Evolutionary conservation across 1,284 basidiomycete species (phyloP).

Genomic region (Ceratobasidium sp.): DNA sequence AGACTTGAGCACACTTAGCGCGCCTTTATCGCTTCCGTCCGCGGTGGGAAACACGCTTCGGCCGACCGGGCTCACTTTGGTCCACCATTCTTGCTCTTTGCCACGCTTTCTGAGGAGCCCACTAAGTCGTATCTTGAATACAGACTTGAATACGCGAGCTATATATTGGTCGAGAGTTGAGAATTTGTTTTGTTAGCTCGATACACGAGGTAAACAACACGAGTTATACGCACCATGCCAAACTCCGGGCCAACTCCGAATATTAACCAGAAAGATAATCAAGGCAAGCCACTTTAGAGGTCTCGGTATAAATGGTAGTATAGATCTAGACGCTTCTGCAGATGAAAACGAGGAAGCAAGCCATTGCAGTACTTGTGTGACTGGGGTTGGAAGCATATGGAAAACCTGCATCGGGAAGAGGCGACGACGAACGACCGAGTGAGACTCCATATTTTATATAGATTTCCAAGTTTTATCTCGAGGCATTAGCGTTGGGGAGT

Average conservation of each 20-base stretch:
- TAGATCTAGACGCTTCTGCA: conserved; percentile 36
- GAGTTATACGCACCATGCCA: conserved; percentile 49
- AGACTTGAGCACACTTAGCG: conserved; percentile 27
- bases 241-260: conserved; percentile 48
- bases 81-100: conserved; percentile 4
- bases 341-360: conserved; percentile 25
- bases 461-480: background rate
- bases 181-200: too few species aligned
- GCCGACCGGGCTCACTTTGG: conserved; percentile 14
- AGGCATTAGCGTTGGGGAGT: conserved; percentile 39
- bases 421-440: conserved; percentile 12
- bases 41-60: conserved; percentile 37
- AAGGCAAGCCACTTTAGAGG: conserved; percentile 47
- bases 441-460: conserved; percentile 32
- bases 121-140: conserved; percentile 17
- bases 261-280: conserved; percentile 48
- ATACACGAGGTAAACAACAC: background rate
- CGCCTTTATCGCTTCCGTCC: conserved; percentile 31
- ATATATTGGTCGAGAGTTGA: too few species aligned
- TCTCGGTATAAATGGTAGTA: conserved; percentile 49
- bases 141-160: conserved; percentile 33
- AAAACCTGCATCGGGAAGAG: conserved; percentile 27
- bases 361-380: conserved; percentile 22
- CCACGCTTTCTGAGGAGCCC: background rate
- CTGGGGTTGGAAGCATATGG: conserved; percentile 9